Base-by-base conservation (phyloP, 805 yeast species). In the Alloascoidea hylecoeti region DNA sequence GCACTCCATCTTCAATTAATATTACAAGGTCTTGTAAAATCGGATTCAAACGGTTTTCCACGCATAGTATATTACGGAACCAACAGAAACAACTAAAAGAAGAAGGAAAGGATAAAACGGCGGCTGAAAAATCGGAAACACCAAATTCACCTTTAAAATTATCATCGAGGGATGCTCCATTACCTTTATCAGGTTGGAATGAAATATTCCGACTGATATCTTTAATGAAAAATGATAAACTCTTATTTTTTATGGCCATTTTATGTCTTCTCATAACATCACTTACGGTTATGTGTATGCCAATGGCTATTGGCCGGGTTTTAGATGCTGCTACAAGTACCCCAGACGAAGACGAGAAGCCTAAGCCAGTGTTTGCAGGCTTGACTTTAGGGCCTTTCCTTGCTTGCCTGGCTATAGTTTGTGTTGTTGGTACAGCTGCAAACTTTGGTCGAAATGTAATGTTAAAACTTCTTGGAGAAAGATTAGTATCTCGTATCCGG, bases 251-350 rank as follows among this genome's bases (percentile, higher is more conserved):
- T 1, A 55, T 68, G 15, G 96, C 96, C 0, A 58, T 88, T 32
- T 45, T 66, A 0, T 68, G 83, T 41, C 64, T 89, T 19, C 57
- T 77, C 3, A 50, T 78, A 4, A 74, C 95, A 0, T 81, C 95
- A 2, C 71, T 84, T 1, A 79, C 84, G 3, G 70, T 86, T 17
- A 79, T 89, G 83, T 58, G 78, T 9, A 63, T 89, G 34, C 97
- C 97, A 4, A 61, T 78, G 35, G 66, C 84, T 17, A 80, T 89
- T 40, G 97, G 97, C 19, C 81, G 81, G 49, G 76, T 88, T 36
- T 68, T 89, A 15, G 97, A 88, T 54, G 70, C 77, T 2, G 75
- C 81, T 3, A 69, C 63, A 36, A 19, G 42, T 23, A 40, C 48
- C 16, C 56, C 55, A 3, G 52, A 47, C 15, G 51, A 53, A 4